Percentiles rank a stretch among this genome's conserved stretches.
Evolutionary conservation across 306 rosid genomes (phyloP).

Genomic region (Parietaria judaica): DNA sequence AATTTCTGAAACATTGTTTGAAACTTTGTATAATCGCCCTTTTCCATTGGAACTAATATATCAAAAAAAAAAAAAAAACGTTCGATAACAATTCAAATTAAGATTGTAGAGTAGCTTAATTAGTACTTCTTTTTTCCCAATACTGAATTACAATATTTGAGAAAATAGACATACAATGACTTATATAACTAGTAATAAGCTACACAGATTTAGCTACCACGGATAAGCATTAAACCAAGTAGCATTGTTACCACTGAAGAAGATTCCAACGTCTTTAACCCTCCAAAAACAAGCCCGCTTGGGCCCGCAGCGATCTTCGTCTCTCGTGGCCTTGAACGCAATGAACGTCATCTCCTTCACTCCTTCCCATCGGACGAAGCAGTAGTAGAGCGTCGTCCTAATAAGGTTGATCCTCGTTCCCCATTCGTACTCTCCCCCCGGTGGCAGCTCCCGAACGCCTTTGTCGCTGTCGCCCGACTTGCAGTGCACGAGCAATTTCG

Average conservation of each 20-base stretch:
- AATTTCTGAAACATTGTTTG: too few relatives aligned
- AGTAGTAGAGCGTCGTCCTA: background rate
- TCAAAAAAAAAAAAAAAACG: too few relatives aligned
- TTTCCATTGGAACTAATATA: too few relatives aligned
- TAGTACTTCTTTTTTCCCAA: too few relatives aligned
- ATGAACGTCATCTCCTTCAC: background rate
- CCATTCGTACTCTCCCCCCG: background rate
- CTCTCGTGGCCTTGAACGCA: slow-evolving; percentile 4
- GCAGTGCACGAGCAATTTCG: background rate
- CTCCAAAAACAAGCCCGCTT: background rate
- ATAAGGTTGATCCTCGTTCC: background rate
- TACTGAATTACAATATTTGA: too few relatives aligned
- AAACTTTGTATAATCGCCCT: too few relatives aligned
- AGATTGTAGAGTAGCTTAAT: too few relatives aligned
- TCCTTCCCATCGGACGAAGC: background rate
- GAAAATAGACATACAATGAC: too few relatives aligned
- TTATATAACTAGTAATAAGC: too few relatives aligned
- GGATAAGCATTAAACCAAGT: background rate
- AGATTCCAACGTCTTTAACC: slow-evolving; percentile 6
- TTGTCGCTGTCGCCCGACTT: background rate
- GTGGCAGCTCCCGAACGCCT: background rate
- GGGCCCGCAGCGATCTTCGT: background rate
- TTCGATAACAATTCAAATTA: too few relatives aligned
- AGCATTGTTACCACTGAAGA: slow-evolving; percentile 7
- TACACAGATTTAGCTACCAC: background rate